phyloP scores from a whole-genome alignment of 306 rosid species.

The Sphenostylis stenocarpa region DNA sequence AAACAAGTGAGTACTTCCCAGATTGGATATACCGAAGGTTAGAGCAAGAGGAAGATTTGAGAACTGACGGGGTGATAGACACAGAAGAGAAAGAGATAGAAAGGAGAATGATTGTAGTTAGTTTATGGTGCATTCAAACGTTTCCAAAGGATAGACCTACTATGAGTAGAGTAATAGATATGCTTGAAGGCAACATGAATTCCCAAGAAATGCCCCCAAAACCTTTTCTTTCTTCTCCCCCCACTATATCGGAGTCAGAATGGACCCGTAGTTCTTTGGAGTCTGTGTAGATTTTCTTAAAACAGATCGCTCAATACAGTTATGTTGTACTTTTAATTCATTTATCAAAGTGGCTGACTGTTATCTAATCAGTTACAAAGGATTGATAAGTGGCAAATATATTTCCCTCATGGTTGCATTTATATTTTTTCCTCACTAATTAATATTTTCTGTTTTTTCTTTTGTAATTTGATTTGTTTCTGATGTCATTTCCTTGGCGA shows the following conservation, averaged over 20 bases:
- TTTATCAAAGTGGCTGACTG: too few species aligned
- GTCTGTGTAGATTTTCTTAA: not conserved
- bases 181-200: conserved; percentile 41
- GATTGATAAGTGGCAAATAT: too few species aligned
- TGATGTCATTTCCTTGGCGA: too few species aligned
- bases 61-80: not conserved
- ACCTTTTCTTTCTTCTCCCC: conserved; percentile 34
- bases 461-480: too few species aligned
- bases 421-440: too few species aligned
- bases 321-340: not conserved
- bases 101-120: conserved; percentile 42
- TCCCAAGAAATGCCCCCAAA: conserved; percentile 40
- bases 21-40: conserved; percentile 34
- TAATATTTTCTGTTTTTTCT: too few species aligned
- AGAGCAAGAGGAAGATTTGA: not conserved
- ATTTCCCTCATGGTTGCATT: too few species aligned
- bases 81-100: conserved; percentile 25
- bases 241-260: not conserved
- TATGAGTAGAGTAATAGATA: conserved; percentile 54
- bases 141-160: conserved; percentile 42
- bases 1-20: conserved; percentile 30
- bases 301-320: not conserved
- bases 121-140: conserved; percentile 52
- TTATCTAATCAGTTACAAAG: too few species aligned
- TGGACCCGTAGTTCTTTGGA: not conserved